phyloP scores from a whole-genome alignment of 257 asterid genomes.

The Mentha longifolia region DNA sequence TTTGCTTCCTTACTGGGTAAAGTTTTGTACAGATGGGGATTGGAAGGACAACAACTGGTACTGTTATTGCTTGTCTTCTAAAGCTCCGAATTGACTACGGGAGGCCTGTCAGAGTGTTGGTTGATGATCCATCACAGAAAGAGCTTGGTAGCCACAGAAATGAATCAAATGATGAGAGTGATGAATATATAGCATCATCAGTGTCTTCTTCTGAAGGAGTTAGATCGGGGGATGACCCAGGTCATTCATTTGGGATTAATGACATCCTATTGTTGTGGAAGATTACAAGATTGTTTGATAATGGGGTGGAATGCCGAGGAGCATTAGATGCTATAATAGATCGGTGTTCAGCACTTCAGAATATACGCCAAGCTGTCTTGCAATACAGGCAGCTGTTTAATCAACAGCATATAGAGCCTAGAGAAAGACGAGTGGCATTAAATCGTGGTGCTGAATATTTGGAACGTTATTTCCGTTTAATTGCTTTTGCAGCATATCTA shows the following conservation, averaged over 20 bases:
- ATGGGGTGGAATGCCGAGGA: conserved; percentile 96
- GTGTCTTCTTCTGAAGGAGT: conserved; percentile 42
- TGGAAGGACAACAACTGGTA: conserved; percentile 97
- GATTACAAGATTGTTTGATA: conserved; percentile 94
- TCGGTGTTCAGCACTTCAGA: conserved; percentile 95
- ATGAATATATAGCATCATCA: conserved; percentile 47
- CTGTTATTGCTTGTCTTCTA: conserved; percentile 95
- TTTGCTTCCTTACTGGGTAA: conserved; percentile 30
- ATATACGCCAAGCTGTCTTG: conserved; percentile 96
- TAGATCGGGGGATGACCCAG: conserved; percentile 51
- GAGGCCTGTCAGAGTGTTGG: conserved; percentile 76
- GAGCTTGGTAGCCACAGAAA: conserved; percentile 49
- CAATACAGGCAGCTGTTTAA: conserved; percentile 86
- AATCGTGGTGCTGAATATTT: conserved; percentile 99
- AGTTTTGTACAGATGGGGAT: conserved; percentile 80
- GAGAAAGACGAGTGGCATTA: conserved; percentile 95
- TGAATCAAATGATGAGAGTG: conserved; percentile 69
- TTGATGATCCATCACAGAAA: conserved; percentile 52
- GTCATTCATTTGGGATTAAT: conserved; percentile 85
- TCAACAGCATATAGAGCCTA: conserved; percentile 93
- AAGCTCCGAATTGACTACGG: conserved; percentile 89
- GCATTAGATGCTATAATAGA: conserved; percentile 91
- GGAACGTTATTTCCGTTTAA: conserved; percentile 95
- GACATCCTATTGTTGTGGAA: conserved; percentile 90
- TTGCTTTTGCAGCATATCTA: conserved; percentile 97